Evolutionary conservation across 768 basidiomycete species (phyloP).

Genomic region (Psilocybe subaeruginosa): DNA sequence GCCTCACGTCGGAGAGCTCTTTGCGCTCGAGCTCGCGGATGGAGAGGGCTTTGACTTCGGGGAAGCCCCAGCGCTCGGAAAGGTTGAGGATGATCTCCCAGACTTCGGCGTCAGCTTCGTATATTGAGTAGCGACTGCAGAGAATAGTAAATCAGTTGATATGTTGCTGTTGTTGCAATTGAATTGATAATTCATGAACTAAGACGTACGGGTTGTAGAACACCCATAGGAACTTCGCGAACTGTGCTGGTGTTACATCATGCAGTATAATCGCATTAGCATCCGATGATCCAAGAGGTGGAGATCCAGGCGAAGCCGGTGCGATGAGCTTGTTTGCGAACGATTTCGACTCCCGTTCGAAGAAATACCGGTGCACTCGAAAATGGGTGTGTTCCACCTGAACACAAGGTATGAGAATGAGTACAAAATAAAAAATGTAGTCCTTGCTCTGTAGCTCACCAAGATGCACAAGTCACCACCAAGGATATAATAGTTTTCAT

Average conservation of each 20-base stretch:
- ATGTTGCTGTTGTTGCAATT: neutral
- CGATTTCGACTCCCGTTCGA: constrained; percentile 58
- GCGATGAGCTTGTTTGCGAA: constrained; percentile 41
- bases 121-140: constrained; percentile 56
- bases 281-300: constrained; percentile 40
- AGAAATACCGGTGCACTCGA: constrained; percentile 63
- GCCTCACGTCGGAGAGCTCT: constrained; percentile 48
- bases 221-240: constrained; percentile 52
- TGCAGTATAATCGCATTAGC: constrained; percentile 42
- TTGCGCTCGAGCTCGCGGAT: constrained; percentile 55
- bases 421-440: neutral
- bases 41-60: constrained; percentile 52
- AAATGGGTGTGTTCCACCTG: constrained; percentile 63
- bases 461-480: constrained; percentile 58
- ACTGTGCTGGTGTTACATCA: constrained; percentile 38
- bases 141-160: neutral
- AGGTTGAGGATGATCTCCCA: constrained; percentile 62
- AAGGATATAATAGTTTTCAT: constrained; percentile 50
- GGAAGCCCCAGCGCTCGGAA: constrained; percentile 57
- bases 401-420: neutral
- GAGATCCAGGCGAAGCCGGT: constrained; percentile 33
- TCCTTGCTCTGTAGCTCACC: constrained; percentile 35
- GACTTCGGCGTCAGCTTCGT: constrained; percentile 47
- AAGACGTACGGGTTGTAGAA: constrained; percentile 55
- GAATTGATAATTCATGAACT: constrained; percentile 12